Conservation (phyloP, 306 rosid species). For the Vicia faba region DNA sequence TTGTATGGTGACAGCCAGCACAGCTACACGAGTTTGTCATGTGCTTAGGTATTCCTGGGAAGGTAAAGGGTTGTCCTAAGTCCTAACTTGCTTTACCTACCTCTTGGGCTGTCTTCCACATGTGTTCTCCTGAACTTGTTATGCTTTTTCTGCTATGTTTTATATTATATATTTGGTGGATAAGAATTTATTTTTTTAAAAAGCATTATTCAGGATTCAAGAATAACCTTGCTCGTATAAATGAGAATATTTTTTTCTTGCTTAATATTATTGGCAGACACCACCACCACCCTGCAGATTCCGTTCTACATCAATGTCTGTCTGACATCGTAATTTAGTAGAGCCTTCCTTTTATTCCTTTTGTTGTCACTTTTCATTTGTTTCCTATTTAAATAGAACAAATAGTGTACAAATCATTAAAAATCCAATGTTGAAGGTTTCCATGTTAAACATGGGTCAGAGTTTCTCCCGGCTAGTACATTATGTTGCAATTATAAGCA, state of each 20-base stretch:
- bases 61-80: constrained; percentile 43
- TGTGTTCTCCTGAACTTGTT: constrained; percentile 43
- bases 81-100: constrained; percentile 66
- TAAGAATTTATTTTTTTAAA: constrained; percentile 40
- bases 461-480: not conserved
- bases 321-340: constrained; percentile 12
- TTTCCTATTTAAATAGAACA: constrained; percentile 22
- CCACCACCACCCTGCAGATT: constrained; percentile 34
- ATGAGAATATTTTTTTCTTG: not conserved
- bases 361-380: not conserved
- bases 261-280: constrained; percentile 41
- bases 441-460: not conserved
- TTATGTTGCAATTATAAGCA: not conserved
- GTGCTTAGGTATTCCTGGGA: constrained; percentile 62
- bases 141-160: constrained; percentile 24
- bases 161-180: constrained; percentile 34
- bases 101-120: constrained; percentile 64
- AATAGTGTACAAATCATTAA: not conserved
- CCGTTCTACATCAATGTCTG: constrained; percentile 29
- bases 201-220: constrained; percentile 19
- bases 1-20: constrained; percentile 58
- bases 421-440: not conserved
- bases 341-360: constrained; percentile 9
- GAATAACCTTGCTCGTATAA: constrained; percentile 17
- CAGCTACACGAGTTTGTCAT: constrained; percentile 63